Conservation (phyloP, 768 basidiomycete species). For the Hemileccinum impolitum region DNA sequence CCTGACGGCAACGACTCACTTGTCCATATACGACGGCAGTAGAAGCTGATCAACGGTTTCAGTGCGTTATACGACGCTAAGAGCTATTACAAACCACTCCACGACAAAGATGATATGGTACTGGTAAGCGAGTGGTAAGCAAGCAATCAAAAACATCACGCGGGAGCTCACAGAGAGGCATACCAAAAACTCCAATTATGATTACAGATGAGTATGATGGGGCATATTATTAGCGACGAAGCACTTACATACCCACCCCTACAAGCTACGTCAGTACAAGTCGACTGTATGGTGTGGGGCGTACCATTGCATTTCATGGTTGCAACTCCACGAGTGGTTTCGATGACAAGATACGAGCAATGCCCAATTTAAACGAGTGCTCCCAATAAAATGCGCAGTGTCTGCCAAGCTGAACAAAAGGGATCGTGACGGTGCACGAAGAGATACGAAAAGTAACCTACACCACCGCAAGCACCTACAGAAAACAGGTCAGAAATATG, state of each 20-base stretch:
- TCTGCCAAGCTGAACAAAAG: too few relatives aligned
- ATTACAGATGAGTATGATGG: neutral
- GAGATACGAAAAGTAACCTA: neutral
- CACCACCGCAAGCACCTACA: conserved; percentile 4
- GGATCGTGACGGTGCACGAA: neutral
- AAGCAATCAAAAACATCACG: neutral
- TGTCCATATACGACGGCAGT: conserved; percentile 12
- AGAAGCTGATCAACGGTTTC: conserved; percentile 6
- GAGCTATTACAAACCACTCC: conserved; percentile 4
- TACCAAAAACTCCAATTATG: neutral
- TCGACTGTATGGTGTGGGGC: neutral
- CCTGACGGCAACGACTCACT: conserved; percentile 1
- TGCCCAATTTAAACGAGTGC: neutral
- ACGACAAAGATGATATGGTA: neutral
- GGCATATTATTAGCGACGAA: neutral
- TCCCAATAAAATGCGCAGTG: conserved; percentile 4
- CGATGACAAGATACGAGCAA: conserved; percentile 2
- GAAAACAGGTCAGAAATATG: neutral
- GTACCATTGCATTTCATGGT: neutral
- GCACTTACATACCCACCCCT: neutral
- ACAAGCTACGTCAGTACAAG: neutral
- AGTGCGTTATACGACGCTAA: neutral
- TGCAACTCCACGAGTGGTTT: neutral
- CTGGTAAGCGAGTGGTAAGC: conserved; percentile 2
- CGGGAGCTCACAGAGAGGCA: neutral